Percentiles rank a stretch among this genome's conserved stretches.
Conservation (phyloP, 2,329 filamentous ascomycete species). For the Cercospora beticola region DNA sequence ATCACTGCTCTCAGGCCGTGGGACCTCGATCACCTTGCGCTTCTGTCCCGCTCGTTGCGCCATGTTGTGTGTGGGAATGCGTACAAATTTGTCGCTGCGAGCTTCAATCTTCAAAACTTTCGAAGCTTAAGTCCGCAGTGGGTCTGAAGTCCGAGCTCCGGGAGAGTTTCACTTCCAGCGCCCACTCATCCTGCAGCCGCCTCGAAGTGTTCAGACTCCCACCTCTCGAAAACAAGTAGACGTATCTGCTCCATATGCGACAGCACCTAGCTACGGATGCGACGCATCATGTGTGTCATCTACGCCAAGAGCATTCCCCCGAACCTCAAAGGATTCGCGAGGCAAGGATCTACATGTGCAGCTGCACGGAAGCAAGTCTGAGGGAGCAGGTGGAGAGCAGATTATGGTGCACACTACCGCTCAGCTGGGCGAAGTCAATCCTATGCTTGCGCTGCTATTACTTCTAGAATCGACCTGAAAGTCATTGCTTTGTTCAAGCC, state of each 20-base stretch:
- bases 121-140: neutral
- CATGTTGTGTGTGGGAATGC: conserved; percentile 12
- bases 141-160: neutral
- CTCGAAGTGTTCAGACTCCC: neutral
- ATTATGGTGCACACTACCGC: neutral
- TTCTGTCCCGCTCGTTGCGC: conserved; percentile 42
- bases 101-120: conserved; percentile 10
- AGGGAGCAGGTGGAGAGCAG: neutral
- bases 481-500: neutral
- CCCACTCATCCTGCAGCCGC: neutral
- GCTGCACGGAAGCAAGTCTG: neutral
- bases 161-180: neutral
- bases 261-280: neutral
- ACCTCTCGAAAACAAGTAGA: neutral
- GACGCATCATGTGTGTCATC: neutral
- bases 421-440: neutral
- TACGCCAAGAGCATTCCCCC: neutral
- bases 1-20: conserved; percentile 30
- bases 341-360: conserved; percentile 4
- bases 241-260: neutral
- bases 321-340: neutral
- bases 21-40: conserved; percentile 45
- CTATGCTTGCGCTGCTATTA: neutral
- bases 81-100: conserved; percentile 19
- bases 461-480: neutral